These are phyloP conservation scores for Pythium biforme DNA, from an alignment of 352 stramenopile species.

Conservation along the genomic window DNA sequence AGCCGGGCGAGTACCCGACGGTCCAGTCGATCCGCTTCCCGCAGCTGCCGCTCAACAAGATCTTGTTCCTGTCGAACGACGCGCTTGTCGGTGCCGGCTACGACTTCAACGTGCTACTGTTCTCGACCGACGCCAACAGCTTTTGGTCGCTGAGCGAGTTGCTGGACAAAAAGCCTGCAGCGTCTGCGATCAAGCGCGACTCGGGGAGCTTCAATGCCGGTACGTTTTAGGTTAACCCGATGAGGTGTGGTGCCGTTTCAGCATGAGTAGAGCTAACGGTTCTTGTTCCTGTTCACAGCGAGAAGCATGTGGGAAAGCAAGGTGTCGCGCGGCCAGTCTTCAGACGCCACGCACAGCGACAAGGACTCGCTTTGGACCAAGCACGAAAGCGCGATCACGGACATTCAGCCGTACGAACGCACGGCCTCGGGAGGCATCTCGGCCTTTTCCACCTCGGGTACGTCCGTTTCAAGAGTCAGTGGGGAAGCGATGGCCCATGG, in stretches of 20 bases:
- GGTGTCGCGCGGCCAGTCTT: constrained; percentile 78
- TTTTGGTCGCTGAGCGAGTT: constrained; percentile 84
- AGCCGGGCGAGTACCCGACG: constrained; percentile 63
- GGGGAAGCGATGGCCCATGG: no score
- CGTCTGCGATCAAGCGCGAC: constrained; percentile 52
- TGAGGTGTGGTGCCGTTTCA: no score
- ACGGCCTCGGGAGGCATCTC: constrained; percentile 55
- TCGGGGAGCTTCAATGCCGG: constrained; percentile 69
- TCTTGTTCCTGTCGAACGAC: constrained; percentile 90
- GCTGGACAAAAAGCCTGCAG: constrained; percentile 73
- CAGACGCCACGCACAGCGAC: constrained; percentile 76
- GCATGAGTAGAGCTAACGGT: neutral
- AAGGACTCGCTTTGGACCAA: constrained; percentile 87
- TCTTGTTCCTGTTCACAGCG: constrained; percentile 30
- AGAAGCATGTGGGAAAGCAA: constrained; percentile 86
- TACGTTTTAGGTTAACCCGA: constrained; percentile 11
- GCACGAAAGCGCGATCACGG: constrained; percentile 84
- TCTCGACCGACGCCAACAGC: constrained; percentile 68
- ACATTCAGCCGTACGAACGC: constrained; percentile 65
- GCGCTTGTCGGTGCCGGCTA: constrained; percentile 86
- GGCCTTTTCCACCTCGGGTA: constrained; percentile 85
- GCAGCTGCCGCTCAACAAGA: constrained; percentile 78
- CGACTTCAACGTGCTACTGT: constrained; percentile 92
- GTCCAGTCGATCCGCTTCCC: constrained; percentile 87
- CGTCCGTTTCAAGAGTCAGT: no score